These are phyloP conservation scores for Yamadazyma sp. DNA, from an alignment of 805 yeast species.

Conservation along the genomic window DNA sequence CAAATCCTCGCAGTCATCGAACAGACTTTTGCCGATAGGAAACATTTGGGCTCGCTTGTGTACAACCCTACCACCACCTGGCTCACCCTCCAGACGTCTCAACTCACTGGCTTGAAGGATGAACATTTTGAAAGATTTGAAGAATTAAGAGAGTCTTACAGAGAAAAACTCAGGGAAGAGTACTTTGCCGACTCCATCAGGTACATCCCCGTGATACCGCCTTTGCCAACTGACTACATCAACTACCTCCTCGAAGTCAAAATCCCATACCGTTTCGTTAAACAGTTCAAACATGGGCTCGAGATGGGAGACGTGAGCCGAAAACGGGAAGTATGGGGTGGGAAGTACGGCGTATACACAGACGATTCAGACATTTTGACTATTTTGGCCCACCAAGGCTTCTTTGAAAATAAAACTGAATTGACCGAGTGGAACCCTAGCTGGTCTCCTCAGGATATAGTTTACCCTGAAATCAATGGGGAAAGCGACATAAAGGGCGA, in stretches of 20 bases:
- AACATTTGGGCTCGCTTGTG: constrained; percentile 52
- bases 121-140: constrained; percentile 30
- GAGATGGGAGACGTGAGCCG: constrained; percentile 33
- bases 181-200: constrained; percentile 21
- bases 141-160: constrained; percentile 27
- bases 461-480: constrained; percentile 21
- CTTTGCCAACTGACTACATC: constrained; percentile 36
- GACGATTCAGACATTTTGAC: constrained; percentile 88
- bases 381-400: constrained; percentile 73
- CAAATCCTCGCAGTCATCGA: constrained; percentile 23
- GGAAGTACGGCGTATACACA: constrained; percentile 74
- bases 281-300: constrained; percentile 40
- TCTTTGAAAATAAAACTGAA: constrained; percentile 42
- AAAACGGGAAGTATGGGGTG: constrained; percentile 74
- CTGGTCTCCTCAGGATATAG: constrained; percentile 30
- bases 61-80: constrained; percentile 59
- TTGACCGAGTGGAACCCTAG: constrained; percentile 31
- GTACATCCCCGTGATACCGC: constrained; percentile 41
- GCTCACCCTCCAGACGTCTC: constrained; percentile 35
- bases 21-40: constrained; percentile 31
- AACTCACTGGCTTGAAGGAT: constrained; percentile 30
- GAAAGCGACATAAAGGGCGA: constrained; percentile 41
- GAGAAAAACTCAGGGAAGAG: constrained; percentile 25
- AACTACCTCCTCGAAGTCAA: constrained; percentile 52
- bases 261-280: constrained; percentile 48